Conservation (phyloP, 495 filamentous ascomycete genomes). For the Podospora pseudoanserina region DNA sequence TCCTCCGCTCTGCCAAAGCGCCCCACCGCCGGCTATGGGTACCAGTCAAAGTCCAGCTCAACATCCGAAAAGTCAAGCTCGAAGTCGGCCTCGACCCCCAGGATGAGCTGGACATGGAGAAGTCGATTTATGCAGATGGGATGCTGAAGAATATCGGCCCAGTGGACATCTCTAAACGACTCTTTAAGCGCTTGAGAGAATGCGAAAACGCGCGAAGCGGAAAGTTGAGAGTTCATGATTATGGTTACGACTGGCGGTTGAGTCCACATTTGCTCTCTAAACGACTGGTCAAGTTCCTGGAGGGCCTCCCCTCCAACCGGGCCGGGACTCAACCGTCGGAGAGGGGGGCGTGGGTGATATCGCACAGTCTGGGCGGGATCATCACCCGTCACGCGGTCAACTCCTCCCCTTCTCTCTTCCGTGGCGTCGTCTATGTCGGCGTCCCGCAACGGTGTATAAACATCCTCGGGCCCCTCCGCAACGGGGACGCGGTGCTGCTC, state of each 20-base stretch:
- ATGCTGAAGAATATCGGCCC: constrained; percentile 89
- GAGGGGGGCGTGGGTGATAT: constrained; percentile 74
- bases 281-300: constrained; percentile 66
- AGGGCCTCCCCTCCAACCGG: constrained; percentile 70
- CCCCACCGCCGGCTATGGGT: constrained; percentile 86
- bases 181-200: constrained; percentile 74
- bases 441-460: constrained; percentile 83
- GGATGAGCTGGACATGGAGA: constrained; percentile 81
- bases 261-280: constrained; percentile 73
- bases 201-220: constrained; percentile 68
- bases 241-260: constrained; percentile 94
- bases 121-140: constrained; percentile 74
- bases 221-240: constrained; percentile 77
- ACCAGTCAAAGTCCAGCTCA: constrained; percentile 89
- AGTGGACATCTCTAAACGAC: constrained; percentile 77
- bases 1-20: constrained; percentile 78
- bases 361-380: constrained; percentile 85
- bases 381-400: constrained; percentile 91
- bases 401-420: constrained; percentile 78
- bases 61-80: constrained; percentile 86
- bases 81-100: constrained; percentile 80
- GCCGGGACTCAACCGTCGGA: constrained; percentile 44
- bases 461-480: constrained; percentile 84
- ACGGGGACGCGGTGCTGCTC: constrained; percentile 85
- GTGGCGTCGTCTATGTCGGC: constrained; percentile 82